Percentiles rank a stretch among this genome's conserved stretches.
Evolutionary conservation across 2,329 filamentous ascomycete genomes (phyloP).

Genomic region (Teratosphaeria nubilosa): DNA sequence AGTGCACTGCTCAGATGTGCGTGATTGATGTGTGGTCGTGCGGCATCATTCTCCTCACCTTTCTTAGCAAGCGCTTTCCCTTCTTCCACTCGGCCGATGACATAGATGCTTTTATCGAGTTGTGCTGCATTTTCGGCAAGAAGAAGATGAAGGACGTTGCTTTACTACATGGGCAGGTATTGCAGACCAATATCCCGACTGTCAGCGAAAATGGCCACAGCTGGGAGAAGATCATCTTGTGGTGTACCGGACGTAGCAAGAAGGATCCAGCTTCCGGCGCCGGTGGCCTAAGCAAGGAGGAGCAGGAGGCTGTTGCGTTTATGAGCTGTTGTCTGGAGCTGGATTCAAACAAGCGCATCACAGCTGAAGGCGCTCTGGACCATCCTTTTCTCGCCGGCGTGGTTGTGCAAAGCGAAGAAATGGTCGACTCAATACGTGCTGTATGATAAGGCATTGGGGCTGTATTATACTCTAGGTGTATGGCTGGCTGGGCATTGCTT

Average conservation of each 20-base stretch:
- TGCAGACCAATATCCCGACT: slow-evolving; percentile 87
- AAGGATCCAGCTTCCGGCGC: slow-evolving; percentile 37
- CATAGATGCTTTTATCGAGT: slow-evolving; percentile 94
- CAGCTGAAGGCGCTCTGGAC: slow-evolving; percentile 60
- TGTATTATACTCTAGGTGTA: not conserved
- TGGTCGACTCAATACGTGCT: not conserved
- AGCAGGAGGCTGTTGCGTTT: slow-evolving; percentile 64
- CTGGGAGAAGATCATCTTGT: slow-evolving; percentile 87
- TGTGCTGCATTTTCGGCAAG: slow-evolving; percentile 85
- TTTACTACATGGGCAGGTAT: slow-evolving; percentile 76
- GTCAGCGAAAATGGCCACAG: slow-evolving; percentile 77
- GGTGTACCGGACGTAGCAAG: slow-evolving; percentile 70
- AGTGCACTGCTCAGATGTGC: slow-evolving; percentile 89
- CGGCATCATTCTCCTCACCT: slow-evolving; percentile 92
- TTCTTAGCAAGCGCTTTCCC: slow-evolving; percentile 83
- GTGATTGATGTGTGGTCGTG: slow-evolving; percentile 94
- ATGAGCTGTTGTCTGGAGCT: slow-evolving; percentile 63
- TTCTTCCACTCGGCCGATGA: slow-evolving; percentile 99
- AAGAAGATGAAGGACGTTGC: slow-evolving; percentile 76
- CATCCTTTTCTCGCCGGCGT: slow-evolving; percentile 51
- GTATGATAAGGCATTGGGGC: not conserved
- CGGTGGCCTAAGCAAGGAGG: slow-evolving; percentile 52
- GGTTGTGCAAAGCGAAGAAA: not conserved
- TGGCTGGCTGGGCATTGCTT: not conserved
- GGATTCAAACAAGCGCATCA: slow-evolving; percentile 63